Percentiles rank a stretch among this genome's conserved stretches.
These are phyloP conservation scores for Aspergillus diversus DNA, from an alignment of 495 filamentous ascomycete species.

Conservation along the genomic window DNA sequence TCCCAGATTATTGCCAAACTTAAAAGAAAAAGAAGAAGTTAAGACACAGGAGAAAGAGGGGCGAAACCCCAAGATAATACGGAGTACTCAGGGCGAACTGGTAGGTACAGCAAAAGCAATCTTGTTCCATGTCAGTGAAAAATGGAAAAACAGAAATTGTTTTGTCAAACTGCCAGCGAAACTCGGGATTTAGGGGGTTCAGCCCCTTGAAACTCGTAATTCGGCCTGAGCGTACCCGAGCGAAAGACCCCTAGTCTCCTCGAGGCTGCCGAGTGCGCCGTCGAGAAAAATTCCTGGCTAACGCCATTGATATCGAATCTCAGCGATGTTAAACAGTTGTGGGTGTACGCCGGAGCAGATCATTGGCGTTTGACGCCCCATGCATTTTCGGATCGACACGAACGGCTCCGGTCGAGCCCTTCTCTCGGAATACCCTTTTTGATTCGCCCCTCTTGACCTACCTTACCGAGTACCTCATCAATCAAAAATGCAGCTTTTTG, in stretches of 20 bases:
- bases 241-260: no score
- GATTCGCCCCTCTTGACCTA: neutral
- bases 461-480: no score
- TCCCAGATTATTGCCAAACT: neutral
- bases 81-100: neutral
- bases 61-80: neutral
- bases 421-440: conserved; percentile 1
- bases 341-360: neutral
- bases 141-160: no score
- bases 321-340: neutral
- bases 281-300: neutral
- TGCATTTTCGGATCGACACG: neutral
- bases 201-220: neutral
- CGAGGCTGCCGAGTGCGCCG: neutral
- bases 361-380: neutral
- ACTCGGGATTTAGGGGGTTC: neutral
- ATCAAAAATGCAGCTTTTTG: no score
- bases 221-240: neutral
- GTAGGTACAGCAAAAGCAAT: neutral
- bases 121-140: no score
- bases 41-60: no score
- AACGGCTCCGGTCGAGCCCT: neutral
- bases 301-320: neutral
- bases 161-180: neutral
- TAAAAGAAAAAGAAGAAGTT: neutral